Evolutionary conservation across 345 rosid genomes (phyloP), one percentile per base, ranked within the genome.

Genomic region (Populus ilicifolia): DNA sequence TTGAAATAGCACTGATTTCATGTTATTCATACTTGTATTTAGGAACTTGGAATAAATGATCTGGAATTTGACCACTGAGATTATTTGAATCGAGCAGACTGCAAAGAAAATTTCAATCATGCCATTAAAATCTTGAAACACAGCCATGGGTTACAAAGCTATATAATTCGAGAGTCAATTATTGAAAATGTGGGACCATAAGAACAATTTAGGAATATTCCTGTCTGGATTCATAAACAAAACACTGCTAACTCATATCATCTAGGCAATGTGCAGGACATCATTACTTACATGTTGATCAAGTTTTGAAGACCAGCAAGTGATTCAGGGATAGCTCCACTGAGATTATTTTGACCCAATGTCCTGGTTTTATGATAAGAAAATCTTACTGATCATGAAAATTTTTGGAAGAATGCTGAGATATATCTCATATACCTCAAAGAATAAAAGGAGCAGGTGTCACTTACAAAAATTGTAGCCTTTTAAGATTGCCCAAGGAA

Each of bases 391-490:
- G 74, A 14, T 64, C 30, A 56, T 39, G 61, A 63, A 11, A 52
- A 74, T 38, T 0, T 52, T 73, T n/a, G 6, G 21, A 72, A 62
- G 46, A 67, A 72, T 69, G 41, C 21, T 75, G 52, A 70, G 52
- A 81, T 35, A 71, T 11, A 69, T 5, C 29, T 56, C n/a, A 73
- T 38, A 74, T 43, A 44, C 54, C 50, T 59, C 16, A 9, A 59
- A 10, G 27, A 25, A 59, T 25, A 69, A 17, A n/a, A 17, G 7
- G 52, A 43, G 29, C 7, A 66, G 36, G 68, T 77, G 67, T 71
- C 70, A 85, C 97, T 91, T 84, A 96, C 99, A 96, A 84, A 89
- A 96, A 91, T 81, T 92, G 98, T 84, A 94, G 98, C 74, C 80
- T 90, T 84, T 86, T 88, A 73, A 96, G 98, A 75, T 91, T 85